Evolutionary conservation across 2,329 filamentous ascomycete genomes (phyloP), one percentile per base, ranked within the genome.

Genomic region (Fusarium praegraminearum): DNA sequence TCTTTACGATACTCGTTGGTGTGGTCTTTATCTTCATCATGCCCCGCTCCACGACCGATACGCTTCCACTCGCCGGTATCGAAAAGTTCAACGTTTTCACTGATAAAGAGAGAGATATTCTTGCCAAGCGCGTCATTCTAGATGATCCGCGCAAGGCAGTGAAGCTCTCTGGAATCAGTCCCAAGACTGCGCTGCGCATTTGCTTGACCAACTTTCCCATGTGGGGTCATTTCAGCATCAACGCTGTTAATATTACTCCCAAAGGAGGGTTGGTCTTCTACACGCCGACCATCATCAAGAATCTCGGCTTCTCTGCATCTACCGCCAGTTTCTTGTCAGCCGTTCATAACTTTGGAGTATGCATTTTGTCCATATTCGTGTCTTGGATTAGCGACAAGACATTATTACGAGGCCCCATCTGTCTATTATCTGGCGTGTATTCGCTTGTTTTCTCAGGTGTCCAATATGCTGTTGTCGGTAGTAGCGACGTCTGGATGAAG

Each of bases 341-440:
- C 0, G 59, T 62, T 3, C 49, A 52, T 16, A 62, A 62, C 1
- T 62, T 62, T 16, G 57, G 59, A 0, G 59, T 62, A 0, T 62
- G 59, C 0, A 54, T 62, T n/a, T n/a, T 62, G 33, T 58, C 59
- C 0, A 62, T 55, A 2, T 5, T 62, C 0, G 46, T 62, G 0
- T 62, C 59, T 0, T 62, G 59, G 59, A 12, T 46, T 2, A 62
- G 59, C 11, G 59, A 62, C 22, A 62, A 46, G 22, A 62, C 46
- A 0, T 11, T 54, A 1, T 13, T 33, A 4, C 40, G 59, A 24
- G 59, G 59, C 1, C 59, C 46, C 0, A 4, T 54, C 0, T 62
- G 59, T 3, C 0, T 62, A 3, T 2, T 62, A 5, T 62, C 57
- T 2, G 59, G 45, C 1, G 46, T 62, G 4, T 62, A 62, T 18